Percentiles rank a stretch among this genome's conserved stretches.
phyloP scores from a whole-genome alignment of 2,329 filamentous ascomycete species.

The Cladophialophora exuberans region DNA sequence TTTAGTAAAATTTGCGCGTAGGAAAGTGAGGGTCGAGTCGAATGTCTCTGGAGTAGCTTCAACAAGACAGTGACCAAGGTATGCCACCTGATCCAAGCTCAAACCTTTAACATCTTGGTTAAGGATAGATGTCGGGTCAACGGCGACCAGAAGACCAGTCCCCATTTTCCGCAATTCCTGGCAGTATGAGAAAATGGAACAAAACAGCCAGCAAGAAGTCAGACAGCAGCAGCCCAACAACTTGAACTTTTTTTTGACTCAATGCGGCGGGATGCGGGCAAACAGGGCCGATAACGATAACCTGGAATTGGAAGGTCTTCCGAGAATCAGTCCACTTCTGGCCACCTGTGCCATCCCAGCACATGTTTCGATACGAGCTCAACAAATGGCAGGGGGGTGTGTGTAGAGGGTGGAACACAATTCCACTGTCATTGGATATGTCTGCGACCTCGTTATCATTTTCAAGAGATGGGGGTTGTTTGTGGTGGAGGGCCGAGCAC shows the following conservation, averaged over 20 bases:
- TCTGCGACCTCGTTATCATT: too few relatives aligned
- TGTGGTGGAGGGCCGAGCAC: too few relatives aligned
- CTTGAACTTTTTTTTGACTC: constrained; percentile 1
- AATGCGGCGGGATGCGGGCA: background rate
- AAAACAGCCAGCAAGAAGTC: background rate
- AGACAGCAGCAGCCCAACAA: constrained; percentile 3
- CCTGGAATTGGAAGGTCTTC: background rate
- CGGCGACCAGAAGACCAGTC: constrained; percentile 25
- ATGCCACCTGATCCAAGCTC: constrained; percentile 57
- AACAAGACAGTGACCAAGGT: constrained; percentile 62
- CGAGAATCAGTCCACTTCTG: too few relatives aligned
- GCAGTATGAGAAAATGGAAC: too few relatives aligned
- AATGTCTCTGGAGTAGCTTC: constrained; percentile 54
- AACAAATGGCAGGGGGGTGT: too few relatives aligned
- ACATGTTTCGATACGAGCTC: too few relatives aligned
- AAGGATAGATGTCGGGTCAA: constrained; percentile 27
- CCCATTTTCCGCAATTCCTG: constrained; percentile 21
- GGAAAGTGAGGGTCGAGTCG: constrained; percentile 54
- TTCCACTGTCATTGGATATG: too few relatives aligned
- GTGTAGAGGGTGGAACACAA: too few relatives aligned
- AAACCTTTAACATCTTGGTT: constrained; percentile 50
- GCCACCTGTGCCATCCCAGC: too few relatives aligned
- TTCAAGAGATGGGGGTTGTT: too few relatives aligned
- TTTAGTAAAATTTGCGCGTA: constrained; percentile 59
- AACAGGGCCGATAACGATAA: constrained; percentile 5